Evolutionary conservation across 1,139 yeast genomes (phyloP).

Genomic region (Suhomyces guaymorum): DNA sequence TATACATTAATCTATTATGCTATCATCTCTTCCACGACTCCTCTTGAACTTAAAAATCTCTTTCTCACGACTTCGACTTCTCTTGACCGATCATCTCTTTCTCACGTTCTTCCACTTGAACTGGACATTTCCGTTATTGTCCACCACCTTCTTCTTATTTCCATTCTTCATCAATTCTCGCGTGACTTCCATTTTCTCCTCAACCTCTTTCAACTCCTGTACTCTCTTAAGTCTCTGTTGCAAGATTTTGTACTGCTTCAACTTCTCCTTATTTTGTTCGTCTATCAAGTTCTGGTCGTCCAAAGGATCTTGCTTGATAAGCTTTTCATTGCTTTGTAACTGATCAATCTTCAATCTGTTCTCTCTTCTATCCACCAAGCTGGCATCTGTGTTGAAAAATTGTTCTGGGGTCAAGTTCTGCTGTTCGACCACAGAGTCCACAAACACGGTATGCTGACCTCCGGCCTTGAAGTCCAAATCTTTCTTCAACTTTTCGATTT

Average conservation of each 20-base stretch:
- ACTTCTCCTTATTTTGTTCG: constrained; percentile 53
- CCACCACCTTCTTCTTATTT: constrained; percentile 71
- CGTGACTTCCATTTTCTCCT: constrained; percentile 71
- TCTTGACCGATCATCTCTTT: constrained; percentile 62
- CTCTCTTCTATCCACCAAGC: constrained; percentile 63
- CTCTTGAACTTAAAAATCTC: constrained; percentile 22
- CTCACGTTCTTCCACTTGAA: constrained; percentile 89
- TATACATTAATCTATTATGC: not conserved
- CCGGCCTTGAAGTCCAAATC: constrained; percentile 53
- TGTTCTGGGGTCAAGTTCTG: constrained; percentile 61
- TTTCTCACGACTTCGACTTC: too few species aligned
- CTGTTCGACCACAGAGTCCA: constrained; percentile 60
- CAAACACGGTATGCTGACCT: constrained; percentile 85
- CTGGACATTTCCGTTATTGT: constrained; percentile 62
- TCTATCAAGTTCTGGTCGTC: constrained; percentile 40
- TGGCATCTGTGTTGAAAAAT: constrained; percentile 69
- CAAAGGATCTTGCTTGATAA: constrained; percentile 28
- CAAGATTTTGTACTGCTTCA: constrained; percentile 56
- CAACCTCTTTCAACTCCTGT: constrained; percentile 63
- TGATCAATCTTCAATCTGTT: constrained; percentile 71
- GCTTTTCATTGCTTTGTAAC: constrained; percentile 42
- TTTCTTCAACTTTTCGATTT: constrained; percentile 62
- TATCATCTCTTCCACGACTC: constrained; percentile 70
- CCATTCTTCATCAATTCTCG: constrained; percentile 91
- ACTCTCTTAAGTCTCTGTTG: constrained; percentile 68